Evolutionary conservation across 2,329 filamentous ascomycete species (phyloP).

Genomic region (Colletotrichum brevisporum): DNA sequence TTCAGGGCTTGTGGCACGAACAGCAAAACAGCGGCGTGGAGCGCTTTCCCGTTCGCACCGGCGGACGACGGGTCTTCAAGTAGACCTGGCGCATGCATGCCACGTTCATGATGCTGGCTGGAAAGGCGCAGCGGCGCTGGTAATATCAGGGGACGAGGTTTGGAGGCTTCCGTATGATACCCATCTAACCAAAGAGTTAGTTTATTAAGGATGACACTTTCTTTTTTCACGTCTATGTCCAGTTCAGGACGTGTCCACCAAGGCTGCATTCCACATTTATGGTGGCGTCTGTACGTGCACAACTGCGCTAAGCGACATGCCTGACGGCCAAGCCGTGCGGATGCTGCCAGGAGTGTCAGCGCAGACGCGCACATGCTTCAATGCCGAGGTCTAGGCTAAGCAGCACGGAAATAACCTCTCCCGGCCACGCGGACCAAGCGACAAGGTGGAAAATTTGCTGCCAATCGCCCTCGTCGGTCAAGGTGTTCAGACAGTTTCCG

Average conservation of each 20-base stretch:
- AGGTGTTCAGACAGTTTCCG: not conserved
- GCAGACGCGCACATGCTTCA: constrained; percentile 14
- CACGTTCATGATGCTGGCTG: not conserved
- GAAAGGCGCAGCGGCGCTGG: not conserved
- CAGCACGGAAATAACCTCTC: not conserved
- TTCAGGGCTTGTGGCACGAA: constrained; percentile 72
- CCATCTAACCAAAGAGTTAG: constrained; percentile 34
- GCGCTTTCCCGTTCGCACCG: constrained; percentile 68
- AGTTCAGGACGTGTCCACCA: constrained; percentile 7
- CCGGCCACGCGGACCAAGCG: not conserved
- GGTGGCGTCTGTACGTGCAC: constrained; percentile 1
- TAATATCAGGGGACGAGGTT: not conserved
- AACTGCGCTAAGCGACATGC: not conserved
- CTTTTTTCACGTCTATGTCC: not conserved
- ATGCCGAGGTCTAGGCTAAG: constrained; percentile 3
- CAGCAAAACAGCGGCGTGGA: constrained; percentile 73
- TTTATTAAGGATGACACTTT: constrained; percentile 18
- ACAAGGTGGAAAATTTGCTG: not conserved
- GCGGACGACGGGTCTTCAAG: constrained; percentile 67
- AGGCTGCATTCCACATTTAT: not conserved
- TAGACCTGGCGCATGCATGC: constrained; percentile 48
- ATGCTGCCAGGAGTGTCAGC: constrained; percentile 4
- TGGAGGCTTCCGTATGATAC: constrained; percentile 29
- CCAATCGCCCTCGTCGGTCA: not conserved
- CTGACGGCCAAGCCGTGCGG: not conserved